Evolutionary conservation across 192 early-diverging fungal genomes (phyloP), one percentile per base, ranked within the genome.

Genomic region (Borealophlyctis nickersoniae): DNA sequence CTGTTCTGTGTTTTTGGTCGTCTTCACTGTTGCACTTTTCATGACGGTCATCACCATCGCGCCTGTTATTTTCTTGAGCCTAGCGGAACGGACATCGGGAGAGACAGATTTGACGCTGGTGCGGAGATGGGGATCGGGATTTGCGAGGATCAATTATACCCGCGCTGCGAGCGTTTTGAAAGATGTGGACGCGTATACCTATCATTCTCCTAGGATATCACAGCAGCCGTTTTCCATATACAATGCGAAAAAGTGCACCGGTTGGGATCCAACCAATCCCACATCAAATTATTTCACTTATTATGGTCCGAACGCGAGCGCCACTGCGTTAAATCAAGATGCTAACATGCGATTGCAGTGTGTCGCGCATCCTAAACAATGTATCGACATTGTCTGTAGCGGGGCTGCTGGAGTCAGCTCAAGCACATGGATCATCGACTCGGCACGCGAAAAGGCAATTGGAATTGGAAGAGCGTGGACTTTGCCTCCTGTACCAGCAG

Each of bases 1-100:
- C 30, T 58, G 29, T 39, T 64, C 63, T n/a, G 69, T 71, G 2
- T 71, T 53, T 29, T 51, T 71, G 11, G 56, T 60, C 2, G 63
- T 65, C 23, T 58, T 71, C 52, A 57, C 63, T 0, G 58, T 58
- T 1, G 69, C 63, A 2, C 28, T 71, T 4, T 52, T 71, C 34
- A 60, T 71, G 55, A 60, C 57, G 36, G 52, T 60, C 49, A 65
- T 65, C 36, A 52, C 48, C 2, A 54, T 65, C 52, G 51, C 62
- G 14, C 62, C 62, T 3, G 30, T 65, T 5, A 48, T 71, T 9
- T 71, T 71, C 30, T 39, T 71, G 16, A 33, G 22, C 26, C 27
- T 71, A 34, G 69, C 69, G 19, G 63, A 71, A 39, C 23, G 19
- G 30, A 58, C 13, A 4, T n/a, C 28, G 22, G 69, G 69, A 31